phyloP scores from a whole-genome alignment of 1,139 yeast genomes.

The Suhomyces chickasaworum region DNA sequence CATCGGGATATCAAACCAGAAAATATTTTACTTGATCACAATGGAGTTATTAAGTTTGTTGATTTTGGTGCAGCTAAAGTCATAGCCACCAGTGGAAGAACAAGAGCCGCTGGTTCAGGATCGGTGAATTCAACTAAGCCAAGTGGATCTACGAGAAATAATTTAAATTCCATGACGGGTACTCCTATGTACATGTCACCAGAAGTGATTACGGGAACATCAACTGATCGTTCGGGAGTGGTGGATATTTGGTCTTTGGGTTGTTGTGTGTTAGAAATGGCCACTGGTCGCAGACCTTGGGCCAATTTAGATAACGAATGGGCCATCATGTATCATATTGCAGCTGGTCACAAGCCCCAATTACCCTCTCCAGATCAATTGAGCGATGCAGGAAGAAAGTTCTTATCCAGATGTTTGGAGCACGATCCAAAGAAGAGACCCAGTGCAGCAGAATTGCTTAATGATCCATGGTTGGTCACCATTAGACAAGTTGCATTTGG shows the following conservation, averaged over 20 bases:
- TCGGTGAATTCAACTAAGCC: slow-evolving; percentile 14
- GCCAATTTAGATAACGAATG: slow-evolving; percentile 93
- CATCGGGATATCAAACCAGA: slow-evolving; percentile 98
- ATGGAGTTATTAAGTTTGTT: slow-evolving; percentile 91
- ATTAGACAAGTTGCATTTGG: slow-evolving; percentile 74
- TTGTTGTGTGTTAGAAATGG: slow-evolving; percentile 80
- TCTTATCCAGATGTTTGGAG: slow-evolving; percentile 75
- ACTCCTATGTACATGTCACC: slow-evolving; percentile 99
- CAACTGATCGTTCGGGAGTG: slow-evolving; percentile 66
- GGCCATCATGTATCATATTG: slow-evolving; percentile 98
- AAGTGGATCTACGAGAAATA: slow-evolving; percentile 23
- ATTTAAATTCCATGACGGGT: slow-evolving; percentile 71
- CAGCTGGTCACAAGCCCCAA: slow-evolving; percentile 91
- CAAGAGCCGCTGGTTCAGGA: slow-evolving; percentile 29
- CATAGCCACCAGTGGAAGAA: slow-evolving; percentile 69
- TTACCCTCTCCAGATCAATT: slow-evolving; percentile 80
- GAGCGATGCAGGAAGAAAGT: slow-evolving; percentile 69
- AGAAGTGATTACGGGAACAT: slow-evolving; percentile 84
- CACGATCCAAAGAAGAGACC: slow-evolving; percentile 79
- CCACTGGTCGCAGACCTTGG: slow-evolving; percentile 84
- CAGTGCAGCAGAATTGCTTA: slow-evolving; percentile 79
- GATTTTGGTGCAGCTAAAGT: slow-evolving; percentile 98
- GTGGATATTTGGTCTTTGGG: slow-evolving; percentile 87
- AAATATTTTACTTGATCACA: slow-evolving; percentile 84
- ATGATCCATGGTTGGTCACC: slow-evolving; percentile 87